phyloP scores from a whole-genome alignment of 2,329 filamentous ascomycete genomes.

The Pleurostoma richardsiae region DNA sequence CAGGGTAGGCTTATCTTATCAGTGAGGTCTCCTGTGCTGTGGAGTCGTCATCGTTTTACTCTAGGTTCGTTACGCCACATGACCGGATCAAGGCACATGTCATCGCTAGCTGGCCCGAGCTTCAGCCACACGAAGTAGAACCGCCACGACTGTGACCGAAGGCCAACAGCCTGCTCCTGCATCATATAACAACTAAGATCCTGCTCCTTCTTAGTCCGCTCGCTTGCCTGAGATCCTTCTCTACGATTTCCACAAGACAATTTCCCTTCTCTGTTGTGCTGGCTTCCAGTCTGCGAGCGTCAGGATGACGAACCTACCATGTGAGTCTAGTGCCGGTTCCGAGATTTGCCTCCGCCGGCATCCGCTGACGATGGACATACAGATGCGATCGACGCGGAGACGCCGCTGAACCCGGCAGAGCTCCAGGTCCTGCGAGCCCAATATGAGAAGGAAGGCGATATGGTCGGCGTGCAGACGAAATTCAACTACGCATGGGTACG shows the following conservation, averaged over 20 bases:
- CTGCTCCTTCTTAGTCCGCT: no score
- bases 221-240: no score
- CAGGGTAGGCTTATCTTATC: no score
- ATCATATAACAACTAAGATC: no score
- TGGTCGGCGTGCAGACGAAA: slow-evolving; percentile 95
- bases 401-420: slow-evolving; percentile 88
- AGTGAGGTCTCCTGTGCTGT: no score
- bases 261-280: no score
- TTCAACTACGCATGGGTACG: slow-evolving; percentile 99
- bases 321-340: slow-evolving; percentile 20
- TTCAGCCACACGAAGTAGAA: not conserved
- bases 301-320: slow-evolving; percentile 44
- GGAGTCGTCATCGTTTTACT: no score
- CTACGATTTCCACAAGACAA: no score
- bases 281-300: not conserved
- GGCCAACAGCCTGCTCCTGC: no score
- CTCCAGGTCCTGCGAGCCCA: slow-evolving; percentile 88
- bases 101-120: not conserved
- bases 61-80: no score
- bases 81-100: no score
- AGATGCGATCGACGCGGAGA: slow-evolving; percentile 98
- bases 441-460: slow-evolving; percentile 96
- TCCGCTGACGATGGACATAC: slow-evolving; percentile 11
- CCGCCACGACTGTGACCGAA: no score
- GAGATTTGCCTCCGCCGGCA: not conserved